Evolutionary conservation across 768 basidiomycete genomes (phyloP).

Genomic region (Lentinula lateritia): DNA sequence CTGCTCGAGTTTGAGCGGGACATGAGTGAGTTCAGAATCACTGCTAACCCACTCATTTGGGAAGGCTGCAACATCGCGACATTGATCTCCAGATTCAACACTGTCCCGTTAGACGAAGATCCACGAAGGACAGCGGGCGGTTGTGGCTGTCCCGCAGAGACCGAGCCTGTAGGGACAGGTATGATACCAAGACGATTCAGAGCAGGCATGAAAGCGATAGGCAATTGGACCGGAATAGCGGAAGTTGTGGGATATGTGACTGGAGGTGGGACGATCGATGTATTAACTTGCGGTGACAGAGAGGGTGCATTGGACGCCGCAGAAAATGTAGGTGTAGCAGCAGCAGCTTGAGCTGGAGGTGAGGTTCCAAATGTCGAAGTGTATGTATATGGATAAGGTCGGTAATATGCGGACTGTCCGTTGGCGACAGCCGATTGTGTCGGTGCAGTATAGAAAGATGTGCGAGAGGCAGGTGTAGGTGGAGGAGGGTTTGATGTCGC

Average conservation of each 20-base stretch:
- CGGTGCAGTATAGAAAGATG: slow-evolving; percentile 25
- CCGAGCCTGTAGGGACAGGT: slow-evolving; percentile 54
- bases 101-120: slow-evolving; percentile 63
- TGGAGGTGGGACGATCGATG: slow-evolving; percentile 20
- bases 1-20: slow-evolving; percentile 27
- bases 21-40: slow-evolving; percentile 68
- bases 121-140: slow-evolving; percentile 76
- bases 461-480: slow-evolving; percentile 16
- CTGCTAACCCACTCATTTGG: slow-evolving; percentile 74
- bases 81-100: slow-evolving; percentile 76
- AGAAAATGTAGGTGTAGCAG: slow-evolving; percentile 17
- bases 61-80: slow-evolving; percentile 63
- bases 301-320: slow-evolving; percentile 21
- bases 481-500: slow-evolving; percentile 37
- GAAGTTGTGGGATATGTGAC: slow-evolving; percentile 29
- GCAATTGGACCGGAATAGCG: slow-evolving; percentile 63
- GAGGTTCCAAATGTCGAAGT: slow-evolving; percentile 48
- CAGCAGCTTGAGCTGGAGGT: slow-evolving; percentile 11
- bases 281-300: slow-evolving; percentile 19
- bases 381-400: slow-evolving; percentile 61
- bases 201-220: slow-evolving; percentile 58
- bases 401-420: slow-evolving; percentile 53
- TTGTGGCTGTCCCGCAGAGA: slow-evolving; percentile 51
- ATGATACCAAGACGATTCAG: slow-evolving; percentile 69
- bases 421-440: slow-evolving; percentile 22